Conservation (phyloP, 495 filamentous ascomycete genomes). For the Corynascus novoguineensis region DNA sequence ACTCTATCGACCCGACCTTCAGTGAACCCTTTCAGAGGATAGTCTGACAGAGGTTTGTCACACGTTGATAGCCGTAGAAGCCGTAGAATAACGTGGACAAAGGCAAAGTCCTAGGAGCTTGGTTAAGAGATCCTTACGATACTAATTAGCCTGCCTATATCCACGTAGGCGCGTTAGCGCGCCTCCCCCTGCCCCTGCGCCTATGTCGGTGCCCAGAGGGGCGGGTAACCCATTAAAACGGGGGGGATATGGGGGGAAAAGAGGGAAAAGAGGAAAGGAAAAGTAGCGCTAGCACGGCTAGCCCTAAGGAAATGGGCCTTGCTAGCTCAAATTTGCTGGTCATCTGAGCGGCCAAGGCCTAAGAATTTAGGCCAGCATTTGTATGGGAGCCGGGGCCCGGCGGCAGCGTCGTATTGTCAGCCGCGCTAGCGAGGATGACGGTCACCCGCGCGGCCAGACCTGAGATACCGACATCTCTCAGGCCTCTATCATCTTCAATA, state of each 20-base stretch:
- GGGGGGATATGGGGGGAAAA: too few species aligned
- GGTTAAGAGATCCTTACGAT: too few species aligned
- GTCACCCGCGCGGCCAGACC: background rate
- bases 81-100: background rate
- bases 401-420: background rate
- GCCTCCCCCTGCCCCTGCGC: background rate
- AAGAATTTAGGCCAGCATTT: background rate
- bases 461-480: slow-evolving; percentile 1
- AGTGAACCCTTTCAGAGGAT: too few species aligned
- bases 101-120: too few species aligned
- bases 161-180: too few species aligned
- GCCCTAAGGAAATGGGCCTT: background rate
- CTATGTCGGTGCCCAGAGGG: too few species aligned
- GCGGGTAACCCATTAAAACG: too few species aligned
- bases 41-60: too few species aligned
- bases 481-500: slow-evolving; percentile 1
- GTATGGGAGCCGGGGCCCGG: background rate
- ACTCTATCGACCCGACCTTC: too few species aligned
- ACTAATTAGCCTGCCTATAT: too few species aligned
- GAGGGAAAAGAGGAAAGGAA: too few species aligned
- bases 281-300: background rate
- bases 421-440: background rate
- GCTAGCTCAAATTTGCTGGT: background rate
- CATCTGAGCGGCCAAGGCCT: background rate
- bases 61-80: background rate